A percentile compares a stretch with the other conserved stretches of the same genome.
Evolutionary conservation across 139 green algal species (phyloP).

Genomic region (Chlorella sp.): DNA sequence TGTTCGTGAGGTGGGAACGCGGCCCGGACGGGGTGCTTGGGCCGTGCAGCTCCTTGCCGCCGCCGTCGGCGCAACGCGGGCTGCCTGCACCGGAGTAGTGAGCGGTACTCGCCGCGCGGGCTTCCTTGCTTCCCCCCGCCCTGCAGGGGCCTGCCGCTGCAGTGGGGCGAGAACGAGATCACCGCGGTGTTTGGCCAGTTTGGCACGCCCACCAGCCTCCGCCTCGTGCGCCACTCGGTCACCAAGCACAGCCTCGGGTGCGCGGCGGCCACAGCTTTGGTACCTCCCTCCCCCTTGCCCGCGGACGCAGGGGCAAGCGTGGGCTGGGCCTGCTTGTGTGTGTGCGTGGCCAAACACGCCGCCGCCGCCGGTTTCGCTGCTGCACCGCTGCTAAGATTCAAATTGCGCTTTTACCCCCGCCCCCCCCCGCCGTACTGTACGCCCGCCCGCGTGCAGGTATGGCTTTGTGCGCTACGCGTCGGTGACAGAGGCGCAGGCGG

Average conservation of each 20-base stretch:
- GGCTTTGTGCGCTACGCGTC: conserved; percentile 48
- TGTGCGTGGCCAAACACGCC: too few species aligned
- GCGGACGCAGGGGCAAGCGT: too few species aligned
- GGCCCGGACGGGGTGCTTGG: not conserved
- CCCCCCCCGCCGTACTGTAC: not conserved
- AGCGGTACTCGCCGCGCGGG: not conserved
- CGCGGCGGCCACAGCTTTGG: not conserved
- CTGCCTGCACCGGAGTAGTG: not conserved
- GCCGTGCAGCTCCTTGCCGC: not conserved
- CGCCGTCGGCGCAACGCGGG: not conserved
- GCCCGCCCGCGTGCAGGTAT: conserved; percentile 30
- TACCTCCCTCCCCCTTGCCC: too few species aligned
- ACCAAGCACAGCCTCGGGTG: conserved; percentile 47
- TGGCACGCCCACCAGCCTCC: conserved; percentile 33
- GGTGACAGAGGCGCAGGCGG: conserved; percentile 31
- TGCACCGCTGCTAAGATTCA: too few species aligned
- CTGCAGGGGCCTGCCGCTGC: conserved; percentile 41
- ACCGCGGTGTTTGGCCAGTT: conserved; percentile 41
- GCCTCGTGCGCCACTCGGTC: conserved; percentile 44
- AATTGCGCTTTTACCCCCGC: not conserved
- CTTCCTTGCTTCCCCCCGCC: not conserved
- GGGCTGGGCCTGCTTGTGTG: too few species aligned
- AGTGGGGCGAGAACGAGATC: conserved; percentile 46
- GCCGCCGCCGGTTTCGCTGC: too few species aligned
- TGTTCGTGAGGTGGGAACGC: not conserved